A percentile compares a stretch with the other conserved stretches of the same genome.
Evolutionary conservation across 768 basidiomycete genomes (phyloP).

Genomic region (Lactarius tabidus): DNA sequence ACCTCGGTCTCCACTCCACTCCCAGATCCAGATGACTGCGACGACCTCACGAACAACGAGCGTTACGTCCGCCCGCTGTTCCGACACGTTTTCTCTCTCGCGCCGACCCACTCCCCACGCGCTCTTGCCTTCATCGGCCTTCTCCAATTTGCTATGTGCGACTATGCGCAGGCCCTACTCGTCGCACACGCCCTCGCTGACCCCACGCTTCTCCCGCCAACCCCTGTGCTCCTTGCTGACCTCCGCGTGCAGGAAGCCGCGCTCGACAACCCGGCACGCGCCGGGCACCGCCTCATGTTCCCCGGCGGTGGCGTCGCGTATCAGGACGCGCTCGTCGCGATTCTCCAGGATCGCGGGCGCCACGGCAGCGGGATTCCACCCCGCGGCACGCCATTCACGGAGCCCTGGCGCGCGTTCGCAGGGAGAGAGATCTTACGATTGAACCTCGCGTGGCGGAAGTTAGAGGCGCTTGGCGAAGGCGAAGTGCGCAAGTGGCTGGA

Average conservation of each 20-base stretch:
- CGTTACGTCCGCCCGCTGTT: constrained; percentile 54
- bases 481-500: constrained; percentile 39
- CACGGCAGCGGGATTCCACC: constrained; percentile 35
- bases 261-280: constrained; percentile 44
- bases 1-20: constrained; percentile 25
- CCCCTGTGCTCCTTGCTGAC: constrained; percentile 35
- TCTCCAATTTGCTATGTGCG: constrained; percentile 44
- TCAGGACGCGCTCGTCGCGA: constrained; percentile 34
- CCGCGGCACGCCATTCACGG: constrained; percentile 45
- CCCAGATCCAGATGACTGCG: not conserved
- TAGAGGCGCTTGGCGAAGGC: constrained; percentile 40
- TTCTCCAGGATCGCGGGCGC: constrained; percentile 28
- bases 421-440: constrained; percentile 35
- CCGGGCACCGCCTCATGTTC: constrained; percentile 46
- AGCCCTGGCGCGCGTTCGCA: constrained; percentile 36
- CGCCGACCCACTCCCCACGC: constrained; percentile 42
- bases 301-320: constrained; percentile 35
- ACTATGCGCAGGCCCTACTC: constrained; percentile 49
- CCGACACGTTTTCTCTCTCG: constrained; percentile 49
- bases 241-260: constrained; percentile 14
- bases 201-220: constrained; percentile 39
- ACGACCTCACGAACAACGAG: constrained; percentile 43
- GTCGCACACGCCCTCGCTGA: constrained; percentile 43
- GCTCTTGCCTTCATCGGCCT: constrained; percentile 55
- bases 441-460: constrained; percentile 42